Percentiles rank a stretch among this genome's conserved stretches.
Evolutionary conservation across 148 eudicot species (phyloP).

Genomic region (Talinum fruticosum): DNA sequence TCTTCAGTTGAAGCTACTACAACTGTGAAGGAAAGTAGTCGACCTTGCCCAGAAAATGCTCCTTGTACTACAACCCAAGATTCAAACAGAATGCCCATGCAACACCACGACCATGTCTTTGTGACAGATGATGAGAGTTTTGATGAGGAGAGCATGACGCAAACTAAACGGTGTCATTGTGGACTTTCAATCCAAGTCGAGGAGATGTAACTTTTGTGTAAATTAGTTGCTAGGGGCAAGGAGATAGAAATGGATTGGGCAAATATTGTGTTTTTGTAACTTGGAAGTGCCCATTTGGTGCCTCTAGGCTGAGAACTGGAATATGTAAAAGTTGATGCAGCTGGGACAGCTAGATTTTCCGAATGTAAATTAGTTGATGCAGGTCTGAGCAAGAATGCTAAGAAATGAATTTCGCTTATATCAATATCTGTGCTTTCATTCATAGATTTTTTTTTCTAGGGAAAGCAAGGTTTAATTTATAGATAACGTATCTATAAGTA

Average conservation of each 20-base stretch:
- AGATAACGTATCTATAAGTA: no score
- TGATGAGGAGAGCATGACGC: slow-evolving; percentile 44
- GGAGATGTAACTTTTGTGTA: slow-evolving; percentile 49
- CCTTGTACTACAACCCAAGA: slow-evolving; percentile 16
- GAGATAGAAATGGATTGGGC: background rate
- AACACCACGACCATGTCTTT: slow-evolving; percentile 73
- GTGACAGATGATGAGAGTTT: slow-evolving; percentile 40
- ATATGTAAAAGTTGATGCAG: background rate
- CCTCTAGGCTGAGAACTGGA: background rate
- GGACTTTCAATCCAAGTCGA: slow-evolving; percentile 80
- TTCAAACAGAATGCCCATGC: slow-evolving; percentile 16
- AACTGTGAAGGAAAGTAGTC: slow-evolving; percentile 19
- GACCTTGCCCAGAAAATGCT: slow-evolving; percentile 19
- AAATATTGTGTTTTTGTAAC: background rate
- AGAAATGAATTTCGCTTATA: background rate
- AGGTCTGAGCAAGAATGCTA: background rate
- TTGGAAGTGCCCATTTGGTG: background rate
- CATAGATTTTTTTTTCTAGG: no score
- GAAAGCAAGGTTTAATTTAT: no score
- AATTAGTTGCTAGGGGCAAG: background rate
- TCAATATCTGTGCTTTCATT: no score
- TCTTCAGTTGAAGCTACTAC: slow-evolving; percentile 9
- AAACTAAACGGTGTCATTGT: slow-evolving; percentile 64
- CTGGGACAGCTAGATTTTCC: background rate
- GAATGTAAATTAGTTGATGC: no score